Evolutionary conservation across 1,284 basidiomycete species (phyloP).

Genomic region (Sporisorium iseilematis-ciliati): DNA sequence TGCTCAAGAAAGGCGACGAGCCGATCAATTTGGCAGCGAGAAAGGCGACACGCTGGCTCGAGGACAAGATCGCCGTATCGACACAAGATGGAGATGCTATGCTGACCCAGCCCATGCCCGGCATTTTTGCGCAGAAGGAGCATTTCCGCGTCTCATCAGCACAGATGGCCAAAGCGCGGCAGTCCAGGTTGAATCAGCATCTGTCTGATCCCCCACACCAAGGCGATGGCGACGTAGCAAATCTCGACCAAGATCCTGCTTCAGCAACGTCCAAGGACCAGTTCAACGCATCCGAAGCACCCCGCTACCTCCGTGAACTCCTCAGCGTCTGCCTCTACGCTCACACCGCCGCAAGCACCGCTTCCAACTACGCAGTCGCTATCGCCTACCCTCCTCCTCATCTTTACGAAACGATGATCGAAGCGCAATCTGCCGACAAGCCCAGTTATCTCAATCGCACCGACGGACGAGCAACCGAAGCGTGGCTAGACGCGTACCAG

Average conservation of each 20-base stretch:
- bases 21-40: constrained; percentile 83
- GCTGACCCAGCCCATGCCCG: constrained; percentile 33
- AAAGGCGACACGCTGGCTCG: constrained; percentile 82
- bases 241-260: background rate
- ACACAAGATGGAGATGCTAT: constrained; percentile 22
- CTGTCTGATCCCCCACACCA: background rate
- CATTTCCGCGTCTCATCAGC: constrained; percentile 17
- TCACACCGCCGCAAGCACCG: constrained; percentile 2
- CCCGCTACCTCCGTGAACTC: constrained; percentile 43
- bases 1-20: constrained; percentile 88
- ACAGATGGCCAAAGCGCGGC: constrained; percentile 27
- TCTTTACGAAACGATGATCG: constrained; percentile 36
- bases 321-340: constrained; percentile 40
- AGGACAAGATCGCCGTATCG: constrained; percentile 70
- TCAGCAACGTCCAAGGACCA: constrained; percentile 10
- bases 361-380: constrained; percentile 28
- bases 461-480: constrained; percentile 41
- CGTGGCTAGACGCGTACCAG: constrained; percentile 39
- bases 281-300: constrained; percentile 25
- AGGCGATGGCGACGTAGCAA: background rate
- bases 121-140: constrained; percentile 46
- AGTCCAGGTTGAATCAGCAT: background rate
- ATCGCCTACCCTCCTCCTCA: constrained; percentile 44
- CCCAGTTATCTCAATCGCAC: constrained; percentile 36
- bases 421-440: constrained; percentile 22